Base-by-base conservation (phyloP, 805 yeast species). In the Lipomyces lipofer region DNA sequence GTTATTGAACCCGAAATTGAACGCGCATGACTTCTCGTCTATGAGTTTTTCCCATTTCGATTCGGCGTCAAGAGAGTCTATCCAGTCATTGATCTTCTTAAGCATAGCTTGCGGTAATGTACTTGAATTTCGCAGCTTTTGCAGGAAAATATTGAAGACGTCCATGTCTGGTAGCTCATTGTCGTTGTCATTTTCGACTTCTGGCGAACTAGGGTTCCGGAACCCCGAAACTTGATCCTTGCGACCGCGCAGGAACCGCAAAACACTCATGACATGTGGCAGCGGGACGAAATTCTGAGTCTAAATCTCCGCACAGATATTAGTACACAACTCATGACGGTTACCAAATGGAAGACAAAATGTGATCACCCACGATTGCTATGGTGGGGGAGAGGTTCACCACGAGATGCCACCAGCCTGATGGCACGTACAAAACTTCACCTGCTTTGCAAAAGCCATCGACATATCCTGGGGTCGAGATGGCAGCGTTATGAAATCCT, bases 331-430 rank as follows among this genome's bases (percentile, higher is more conserved):
- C 12, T 47, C 5, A 25, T 39, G 6, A 7, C 10, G 33, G 4
- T 5, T 7, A 5, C 40, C 21, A 9, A 42, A 15, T 49, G 27
- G 24, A 10, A 10, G 22, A 6, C 7, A 28, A 13, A 25, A 13
- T 10, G 25, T 17, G 13, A 15, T 36, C 22, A 48, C 55, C 19
- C 24, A 51, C 55, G 64, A 90, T 71, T 0, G 97, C 97, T 17
- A 90, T 83, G n/a, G 83, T 75, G 39, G 67, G 89, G 54, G 84
- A 86, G 10, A 90, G 65, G 64, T 90, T 90, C n/a, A 90, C 87
- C 28, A 91, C 97, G 44, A 83, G 75, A 73, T 90, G 97, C 97
- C 97, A 90, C 97, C 97, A 90, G 0, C 95, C 95, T n/a, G 90
- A 78, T 2, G 97, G 97, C 6, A 90, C 97, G 67, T 86, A 82